Base-by-base conservation (phyloP, 169 alveolate species). In the Amoebophrya sp. region DNA sequence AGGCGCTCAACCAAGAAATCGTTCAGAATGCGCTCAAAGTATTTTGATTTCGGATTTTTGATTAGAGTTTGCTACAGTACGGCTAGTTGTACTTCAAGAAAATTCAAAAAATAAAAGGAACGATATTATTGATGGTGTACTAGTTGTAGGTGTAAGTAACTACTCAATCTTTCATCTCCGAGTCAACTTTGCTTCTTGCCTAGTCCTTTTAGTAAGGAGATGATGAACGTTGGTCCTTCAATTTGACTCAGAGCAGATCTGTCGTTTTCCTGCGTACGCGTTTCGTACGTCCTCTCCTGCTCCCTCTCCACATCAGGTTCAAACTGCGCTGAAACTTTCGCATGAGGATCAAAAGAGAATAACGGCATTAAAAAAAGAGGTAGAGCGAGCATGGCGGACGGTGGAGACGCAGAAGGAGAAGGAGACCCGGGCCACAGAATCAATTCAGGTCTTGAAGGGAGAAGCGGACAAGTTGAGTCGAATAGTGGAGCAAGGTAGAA, bases 261-360 rank as follows among this genome's bases (percentile, higher is more conserved):
- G n/a, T n/a, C n/a, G n/a, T n/a, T n/a, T n/a, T n/a, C n/a, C n/a
- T n/a, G n/a, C n/a, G 65, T 47, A 47, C 29, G 65, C 65, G 18
- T 47, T 47, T 47, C 65, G 6, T 47, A 12, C 6, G 6, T 18
- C 18, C 18, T 47, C 29, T 47, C 6, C 65, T 47, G 29, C 65
- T 47, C 29, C 18, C 18, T 47, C n/a, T n/a, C n/a, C n/a, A n/a
- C 65, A 47, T 47, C 65, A 65, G 83, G 95, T 96, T 38, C 92
- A 94, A 54, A 94, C 94, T 24, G 97, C 97, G 0, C 90, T 95
- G 24, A 95, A 94, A 91, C 89, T 95, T 47, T 95, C 98, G 24
- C 93, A 95, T 90, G 96, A 96, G 91, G 98, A 96, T 78, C 95
- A 95, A 55, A 91, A 95, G 38, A 93, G 94, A 38, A 95, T 96